phyloP scores from a whole-genome alignment of 1,284 basidiomycete species.

The Malassezia psittaci region DNA sequence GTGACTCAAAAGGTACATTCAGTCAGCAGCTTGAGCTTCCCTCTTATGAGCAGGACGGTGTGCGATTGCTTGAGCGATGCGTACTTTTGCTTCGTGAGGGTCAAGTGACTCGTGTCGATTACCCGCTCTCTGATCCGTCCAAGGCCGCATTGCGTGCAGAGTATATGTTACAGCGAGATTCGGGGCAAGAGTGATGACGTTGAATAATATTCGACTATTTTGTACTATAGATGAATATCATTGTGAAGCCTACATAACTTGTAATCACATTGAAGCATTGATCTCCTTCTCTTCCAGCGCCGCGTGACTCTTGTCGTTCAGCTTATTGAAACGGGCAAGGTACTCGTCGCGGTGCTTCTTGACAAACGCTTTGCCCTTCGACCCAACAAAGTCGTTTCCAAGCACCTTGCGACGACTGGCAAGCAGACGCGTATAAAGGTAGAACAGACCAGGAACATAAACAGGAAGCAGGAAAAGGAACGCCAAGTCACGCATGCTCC shows the following conservation, averaged over 20 bases:
- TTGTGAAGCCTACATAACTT: too few species aligned
- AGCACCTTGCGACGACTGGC: slow-evolving; percentile 17
- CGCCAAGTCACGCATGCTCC: slow-evolving; percentile 10
- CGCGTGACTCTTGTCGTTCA: not conserved
- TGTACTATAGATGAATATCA: too few species aligned
- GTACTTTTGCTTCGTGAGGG: slow-evolving; percentile 33
- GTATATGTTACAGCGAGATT: slow-evolving; percentile 19
- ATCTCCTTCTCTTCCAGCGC: not conserved
- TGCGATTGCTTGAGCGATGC: slow-evolving; percentile 22
- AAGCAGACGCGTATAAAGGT: slow-evolving; percentile 13
- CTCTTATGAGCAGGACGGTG: slow-evolving; percentile 11
- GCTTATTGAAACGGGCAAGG: slow-evolving; percentile 4
- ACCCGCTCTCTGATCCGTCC: slow-evolving; percentile 23
- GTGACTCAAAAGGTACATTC: slow-evolving; percentile 10
- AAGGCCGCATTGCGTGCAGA: slow-evolving; percentile 25
- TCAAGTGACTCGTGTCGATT: slow-evolving; percentile 32
- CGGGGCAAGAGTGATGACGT: not conserved
- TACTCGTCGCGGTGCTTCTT: slow-evolving; percentile 4
- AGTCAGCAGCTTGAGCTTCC: slow-evolving; percentile 16
- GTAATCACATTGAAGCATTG: not conserved
- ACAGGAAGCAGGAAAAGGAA: slow-evolving; percentile 9
- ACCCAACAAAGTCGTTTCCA: slow-evolving; percentile 16
- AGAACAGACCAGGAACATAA: slow-evolving; percentile 14
- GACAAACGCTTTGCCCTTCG: slow-evolving; percentile 8
- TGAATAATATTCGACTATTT: not conserved